Evolutionary conservation across 345 rosid genomes (phyloP).

Genomic region (Camelina laxa): DNA sequence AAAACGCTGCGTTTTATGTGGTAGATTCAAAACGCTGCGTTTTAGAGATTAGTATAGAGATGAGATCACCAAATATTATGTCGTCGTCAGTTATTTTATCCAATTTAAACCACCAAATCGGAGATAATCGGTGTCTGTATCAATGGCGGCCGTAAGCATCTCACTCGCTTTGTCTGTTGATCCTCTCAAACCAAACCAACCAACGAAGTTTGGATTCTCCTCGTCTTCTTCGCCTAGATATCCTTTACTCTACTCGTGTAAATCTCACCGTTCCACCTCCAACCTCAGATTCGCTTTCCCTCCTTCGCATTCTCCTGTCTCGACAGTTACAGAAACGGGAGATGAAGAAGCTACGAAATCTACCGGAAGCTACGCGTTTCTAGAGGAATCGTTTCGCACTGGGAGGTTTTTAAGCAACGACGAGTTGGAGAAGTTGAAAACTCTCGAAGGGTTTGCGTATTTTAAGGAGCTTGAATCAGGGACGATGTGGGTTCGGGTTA

Average conservation of each 20-base stretch:
- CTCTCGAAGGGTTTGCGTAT: slow-evolving; percentile 68
- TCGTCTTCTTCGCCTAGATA: slow-evolving; percentile 37
- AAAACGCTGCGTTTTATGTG: too few relatives aligned
- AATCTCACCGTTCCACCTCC: slow-evolving; percentile 37
- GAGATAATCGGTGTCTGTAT: slow-evolving; percentile 31
- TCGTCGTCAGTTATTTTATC: slow-evolving; percentile 11
- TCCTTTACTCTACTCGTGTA: slow-evolving; percentile 44
- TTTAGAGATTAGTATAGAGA: too few relatives aligned
- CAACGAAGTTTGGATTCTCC: slow-evolving; percentile 32
- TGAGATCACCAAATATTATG: too few relatives aligned
- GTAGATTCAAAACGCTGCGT: too few relatives aligned
- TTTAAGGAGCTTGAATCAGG: slow-evolving; percentile 61
- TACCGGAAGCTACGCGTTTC: slow-evolving; percentile 47
- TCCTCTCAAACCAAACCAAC: slow-evolving; percentile 41
- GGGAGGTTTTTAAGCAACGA: slow-evolving; percentile 68
- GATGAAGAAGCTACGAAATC: slow-evolving; percentile 41
- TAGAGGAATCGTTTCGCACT: slow-evolving; percentile 62
- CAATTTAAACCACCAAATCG: slow-evolving; percentile 25
- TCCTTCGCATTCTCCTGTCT: slow-evolving; percentile 52
- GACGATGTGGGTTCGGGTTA: slow-evolving; percentile 66
- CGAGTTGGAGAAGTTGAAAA: slow-evolving; percentile 69
- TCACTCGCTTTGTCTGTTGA: slow-evolving; percentile 54
- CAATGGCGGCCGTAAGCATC: slow-evolving; percentile 58
- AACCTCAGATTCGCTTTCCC: slow-evolving; percentile 48
- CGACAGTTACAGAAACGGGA: slow-evolving; percentile 46